Evolutionary conservation across 169 alveolate species (phyloP), one percentile per base, ranked within the genome.

Genomic region (Nephromyces sp.): DNA sequence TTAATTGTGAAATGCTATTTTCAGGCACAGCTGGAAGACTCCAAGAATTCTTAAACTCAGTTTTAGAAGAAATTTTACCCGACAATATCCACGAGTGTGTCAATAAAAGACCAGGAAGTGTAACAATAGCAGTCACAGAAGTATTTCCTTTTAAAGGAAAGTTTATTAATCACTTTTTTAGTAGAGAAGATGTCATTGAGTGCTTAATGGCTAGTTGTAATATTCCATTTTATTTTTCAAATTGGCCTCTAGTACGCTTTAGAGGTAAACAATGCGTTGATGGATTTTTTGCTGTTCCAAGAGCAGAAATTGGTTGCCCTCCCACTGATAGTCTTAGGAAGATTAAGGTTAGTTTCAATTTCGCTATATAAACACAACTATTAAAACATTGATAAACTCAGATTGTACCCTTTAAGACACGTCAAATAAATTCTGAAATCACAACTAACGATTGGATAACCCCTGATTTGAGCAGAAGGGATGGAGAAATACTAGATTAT

Each of bases 201-300:
- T 66, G 75, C 66, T 52, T 76, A 27, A n/a, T 66, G 22, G 82
- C 77, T 22, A 65, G 75, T 61, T 76, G 82, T 73, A 65, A 66
- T 27, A 66, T 76, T 24, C 82, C 82, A 5, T 68, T 76, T 62
- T 76, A 68, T 52, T 35, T 76, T 43, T 33, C 82, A 22, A 34
- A 27, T 15, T 68, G 77, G 77, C 82, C 82, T 15, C 28, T 66
- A n/a, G 73, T 76, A 27, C 31, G 66, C 52, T 67, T 71, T n/a
- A 35, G 82, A 2, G 82, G 82, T 24, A 1, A 70, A 4, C 67
- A 57, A 69, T 29, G 66, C 21, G 82, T 68, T 3, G 82, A 76
- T 27, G 82, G 82, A 22, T 76, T 34, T 73, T 76, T 76, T 66
- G 77, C 77, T 6, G 34, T 64, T 22, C 32, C 32, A 29, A 71